A percentile compares a stretch with the other conserved stretches of the same genome.
Evolutionary conservation across 1,284 basidiomycete genomes (phyloP).

Genomic region (Tilletiaria anomala): DNA sequence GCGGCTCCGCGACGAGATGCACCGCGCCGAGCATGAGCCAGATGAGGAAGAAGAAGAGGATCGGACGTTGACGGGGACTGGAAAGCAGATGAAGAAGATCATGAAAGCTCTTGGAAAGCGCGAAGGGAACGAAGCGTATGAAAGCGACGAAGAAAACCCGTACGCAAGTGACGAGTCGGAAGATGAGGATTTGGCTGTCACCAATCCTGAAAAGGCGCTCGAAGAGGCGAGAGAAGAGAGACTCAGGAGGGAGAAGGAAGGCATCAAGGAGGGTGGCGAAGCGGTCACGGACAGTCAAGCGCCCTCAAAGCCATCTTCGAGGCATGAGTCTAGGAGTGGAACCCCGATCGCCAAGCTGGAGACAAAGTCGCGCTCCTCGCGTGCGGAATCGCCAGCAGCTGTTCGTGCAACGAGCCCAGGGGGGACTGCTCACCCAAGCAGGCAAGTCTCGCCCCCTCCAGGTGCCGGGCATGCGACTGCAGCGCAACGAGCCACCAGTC

Average conservation of each 20-base stretch:
- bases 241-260: background rate
- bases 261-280: background rate
- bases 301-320: background rate
- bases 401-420: background rate
- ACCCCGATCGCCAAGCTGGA: background rate
- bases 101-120: conserved; percentile 32
- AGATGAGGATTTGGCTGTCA: conserved; percentile 29
- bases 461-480: background rate
- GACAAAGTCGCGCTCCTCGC: background rate
- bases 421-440: background rate
- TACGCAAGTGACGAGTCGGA: conserved; percentile 29
- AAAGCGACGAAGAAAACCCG: conserved; percentile 32
- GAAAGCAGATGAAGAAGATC: conserved; percentile 38
- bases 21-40: conserved; percentile 21
- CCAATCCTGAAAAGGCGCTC: conserved; percentile 36
- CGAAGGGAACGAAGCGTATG: conserved; percentile 33
- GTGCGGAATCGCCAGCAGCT: background rate
- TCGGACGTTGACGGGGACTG: conserved; percentile 14
- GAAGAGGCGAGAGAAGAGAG: background rate
- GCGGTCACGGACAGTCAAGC: background rate
- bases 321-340: background rate
- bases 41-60: conserved; percentile 14
- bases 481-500: background rate
- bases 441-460: no score
- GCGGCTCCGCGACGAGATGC: conserved; percentile 36